These are phyloP conservation scores for Spatholobus suberectus DNA, from an alignment of 306 rosid genomes.

Conservation along the genomic window DNA sequence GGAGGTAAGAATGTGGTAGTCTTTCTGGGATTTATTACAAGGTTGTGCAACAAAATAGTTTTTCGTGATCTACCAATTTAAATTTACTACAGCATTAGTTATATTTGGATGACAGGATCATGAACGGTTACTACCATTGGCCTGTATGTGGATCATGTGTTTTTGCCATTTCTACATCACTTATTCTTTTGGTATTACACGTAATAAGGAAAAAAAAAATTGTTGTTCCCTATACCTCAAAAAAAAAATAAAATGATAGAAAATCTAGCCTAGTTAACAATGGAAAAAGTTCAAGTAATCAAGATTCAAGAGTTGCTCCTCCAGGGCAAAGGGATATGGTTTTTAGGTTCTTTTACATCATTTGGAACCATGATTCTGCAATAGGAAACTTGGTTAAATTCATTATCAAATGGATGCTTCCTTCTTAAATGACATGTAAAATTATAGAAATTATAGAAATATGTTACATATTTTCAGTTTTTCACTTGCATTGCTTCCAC, in stretches of 20 bases:
- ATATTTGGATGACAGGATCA: constrained; percentile 17
- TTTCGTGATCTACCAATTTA: constrained; percentile 15
- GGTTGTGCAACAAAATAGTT: constrained; percentile 16
- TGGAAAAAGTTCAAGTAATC: constrained; percentile 1
- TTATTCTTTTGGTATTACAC: background rate
- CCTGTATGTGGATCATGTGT: constrained; percentile 5
- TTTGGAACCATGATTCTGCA: constrained; percentile 29
- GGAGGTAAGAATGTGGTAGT: constrained; percentile 68
- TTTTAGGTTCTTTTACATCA: constrained; percentile 23
- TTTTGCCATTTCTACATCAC: background rate
- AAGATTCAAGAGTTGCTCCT: constrained; percentile 20
- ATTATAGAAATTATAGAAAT: background rate
- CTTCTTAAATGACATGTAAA: constrained; percentile 12
- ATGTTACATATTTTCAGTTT: constrained; percentile 12
- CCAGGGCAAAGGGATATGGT: background rate
- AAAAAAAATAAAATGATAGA: background rate
- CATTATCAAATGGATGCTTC: constrained; percentile 21
- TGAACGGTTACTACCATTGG: background rate
- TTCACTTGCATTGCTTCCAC: background rate
- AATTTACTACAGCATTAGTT: constrained; percentile 11
- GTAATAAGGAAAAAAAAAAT: background rate
- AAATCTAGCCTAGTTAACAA: constrained; percentile 6
- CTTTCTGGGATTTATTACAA: constrained; percentile 17
- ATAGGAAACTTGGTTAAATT: constrained; percentile 14
- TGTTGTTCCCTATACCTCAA: background rate